Evolutionary conservation across 192 early-diverging fungal genomes (phyloP), one percentile per base, ranked within the genome.

Genomic region (Rhizophagus sp.): DNA sequence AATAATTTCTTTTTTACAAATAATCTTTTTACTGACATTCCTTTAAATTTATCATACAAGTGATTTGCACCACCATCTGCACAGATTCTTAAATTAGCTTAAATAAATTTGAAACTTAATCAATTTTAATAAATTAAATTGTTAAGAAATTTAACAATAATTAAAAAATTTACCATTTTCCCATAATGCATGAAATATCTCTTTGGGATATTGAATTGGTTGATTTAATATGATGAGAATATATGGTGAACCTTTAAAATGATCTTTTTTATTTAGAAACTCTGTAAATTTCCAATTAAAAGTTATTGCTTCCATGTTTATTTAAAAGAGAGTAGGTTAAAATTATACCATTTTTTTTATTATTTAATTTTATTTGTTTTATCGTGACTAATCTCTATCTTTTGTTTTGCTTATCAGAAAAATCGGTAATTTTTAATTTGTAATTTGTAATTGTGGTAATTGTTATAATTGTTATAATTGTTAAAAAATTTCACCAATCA

Each of bases 61-160:
- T 93, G 88, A 82, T 98, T 98, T 34, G 93, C 93, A 12, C 96
- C 97, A 22, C 97, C 97, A 74, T 98, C 97, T 0, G 95, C 93
- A 81, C 95, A 95, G 57, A 97, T 78, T 27, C 34, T 78, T 50
- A 78, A 50, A 22, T n/a, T 10, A 1, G 74, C 74, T 75, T 75
- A 69, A 30, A 7, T 30, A 30, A 30, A 30, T 30, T 1, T 30
- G 27, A 30, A 30, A 30, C 27, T 30, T 30, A 30, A 1, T 30
- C 27, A 30, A 30, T 30, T 30, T n/a, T 30, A 30, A 30, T 30
- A 1, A 30, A 30, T 65, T 30, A 22, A n/a, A 13, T 27, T 65
- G 12, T 13, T 11, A 27, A 30, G 11, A 22, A 27, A 65, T 13
- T n/a, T n/a, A n/a, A n/a, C 12, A 9, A 12, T 9, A 65, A 27